Evolutionary conservation across 148 eudicot species (phyloP).

Genomic region (Diospyros kaki): DNA sequence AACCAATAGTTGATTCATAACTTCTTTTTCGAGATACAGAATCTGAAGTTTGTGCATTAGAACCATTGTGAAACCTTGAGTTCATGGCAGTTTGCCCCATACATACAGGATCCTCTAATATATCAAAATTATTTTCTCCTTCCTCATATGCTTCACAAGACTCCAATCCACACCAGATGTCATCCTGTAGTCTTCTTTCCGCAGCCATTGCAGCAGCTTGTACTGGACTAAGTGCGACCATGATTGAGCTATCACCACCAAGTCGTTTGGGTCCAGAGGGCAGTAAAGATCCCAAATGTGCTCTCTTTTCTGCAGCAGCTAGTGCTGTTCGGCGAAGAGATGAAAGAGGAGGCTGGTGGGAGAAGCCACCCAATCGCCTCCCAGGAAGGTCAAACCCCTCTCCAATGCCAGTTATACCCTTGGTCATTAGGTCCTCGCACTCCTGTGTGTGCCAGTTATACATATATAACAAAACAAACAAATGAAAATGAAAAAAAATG

Average conservation of each 20-base stretch:
- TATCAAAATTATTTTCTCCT: slow-evolving; percentile 31
- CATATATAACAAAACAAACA: not conserved
- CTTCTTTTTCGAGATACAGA: slow-evolving; percentile 41
- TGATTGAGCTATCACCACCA: slow-evolving; percentile 83
- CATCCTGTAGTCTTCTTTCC: slow-evolving; percentile 89
- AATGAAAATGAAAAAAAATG: not conserved
- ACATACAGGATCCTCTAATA: slow-evolving; percentile 16
- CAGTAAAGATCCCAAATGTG: slow-evolving; percentile 44
- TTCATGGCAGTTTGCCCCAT: slow-evolving; percentile 22
- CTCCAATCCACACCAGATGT: slow-evolving; percentile 84
- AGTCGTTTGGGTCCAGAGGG: slow-evolving; percentile 81
- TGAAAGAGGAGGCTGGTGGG: slow-evolving; percentile 61
- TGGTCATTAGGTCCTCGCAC: slow-evolving; percentile 78
- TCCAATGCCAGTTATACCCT: slow-evolving; percentile 73
- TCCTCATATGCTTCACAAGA: slow-evolving; percentile 31
- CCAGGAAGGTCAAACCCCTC: slow-evolving; percentile 91
- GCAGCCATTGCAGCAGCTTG: slow-evolving; percentile 99
- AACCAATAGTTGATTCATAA: slow-evolving; percentile 15
- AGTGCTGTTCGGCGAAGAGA: slow-evolving; percentile 54
- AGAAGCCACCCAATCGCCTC: slow-evolving; percentile 71
- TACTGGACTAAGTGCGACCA: slow-evolving; percentile 65
- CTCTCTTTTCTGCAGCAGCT: slow-evolving; percentile 77
- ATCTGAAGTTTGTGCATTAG: slow-evolving; percentile 13
- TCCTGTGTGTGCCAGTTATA: slow-evolving; percentile 40
- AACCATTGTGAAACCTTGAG: slow-evolving; percentile 18